Percentiles rank a stretch among this genome's conserved stretches.
Conservation (phyloP, 495 filamentous ascomycete genomes). For the Entonaema liquescens region DNA sequence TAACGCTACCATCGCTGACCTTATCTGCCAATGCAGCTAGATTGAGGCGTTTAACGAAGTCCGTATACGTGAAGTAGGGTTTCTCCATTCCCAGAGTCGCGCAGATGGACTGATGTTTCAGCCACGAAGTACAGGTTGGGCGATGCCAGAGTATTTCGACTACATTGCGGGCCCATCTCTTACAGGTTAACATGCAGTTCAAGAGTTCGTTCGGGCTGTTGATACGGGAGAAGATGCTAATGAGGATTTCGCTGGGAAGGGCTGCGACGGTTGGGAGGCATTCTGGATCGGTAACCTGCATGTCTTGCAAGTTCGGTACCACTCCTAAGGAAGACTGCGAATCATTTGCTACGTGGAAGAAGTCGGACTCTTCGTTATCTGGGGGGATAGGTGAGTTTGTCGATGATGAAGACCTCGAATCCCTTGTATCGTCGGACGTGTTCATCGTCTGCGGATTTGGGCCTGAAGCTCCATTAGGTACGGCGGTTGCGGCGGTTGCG, state of each 20-base stretch:
- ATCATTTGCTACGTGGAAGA: conserved; percentile 86
- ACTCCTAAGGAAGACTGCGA: conserved; percentile 89
- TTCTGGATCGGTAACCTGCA: conserved; percentile 67
- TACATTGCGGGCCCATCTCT: conserved; percentile 89
- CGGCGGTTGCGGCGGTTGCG: conserved; percentile 2
- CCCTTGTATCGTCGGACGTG: conserved; percentile 33
- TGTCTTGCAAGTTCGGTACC: conserved; percentile 73
- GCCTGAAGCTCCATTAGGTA: conserved; percentile 7
- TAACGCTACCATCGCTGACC: conserved; percentile 89
- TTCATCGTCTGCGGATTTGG: conserved; percentile 11
- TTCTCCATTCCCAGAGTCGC: conserved; percentile 71
- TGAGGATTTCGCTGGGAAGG: conserved; percentile 92
- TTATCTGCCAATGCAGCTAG: conserved; percentile 76
- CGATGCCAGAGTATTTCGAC: conserved; percentile 96
- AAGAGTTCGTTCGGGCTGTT: conserved; percentile 75
- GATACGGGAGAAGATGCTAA: conserved; percentile 89
- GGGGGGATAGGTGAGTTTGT: conserved; percentile 84
- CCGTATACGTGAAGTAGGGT: conserved; percentile 83
- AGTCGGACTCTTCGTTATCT: conserved; percentile 87
- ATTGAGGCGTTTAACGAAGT: conserved; percentile 91
- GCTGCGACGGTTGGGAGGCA: conserved; percentile 77
- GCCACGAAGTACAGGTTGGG: conserved; percentile 87
- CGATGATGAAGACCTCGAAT: conserved; percentile 69
- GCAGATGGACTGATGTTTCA: conserved; percentile 78
- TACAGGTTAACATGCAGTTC: conserved; percentile 90